Conservation (phyloP, 2,329 filamentous ascomycete genomes). For the Hawksworthiomyces lignivorus region DNA sequence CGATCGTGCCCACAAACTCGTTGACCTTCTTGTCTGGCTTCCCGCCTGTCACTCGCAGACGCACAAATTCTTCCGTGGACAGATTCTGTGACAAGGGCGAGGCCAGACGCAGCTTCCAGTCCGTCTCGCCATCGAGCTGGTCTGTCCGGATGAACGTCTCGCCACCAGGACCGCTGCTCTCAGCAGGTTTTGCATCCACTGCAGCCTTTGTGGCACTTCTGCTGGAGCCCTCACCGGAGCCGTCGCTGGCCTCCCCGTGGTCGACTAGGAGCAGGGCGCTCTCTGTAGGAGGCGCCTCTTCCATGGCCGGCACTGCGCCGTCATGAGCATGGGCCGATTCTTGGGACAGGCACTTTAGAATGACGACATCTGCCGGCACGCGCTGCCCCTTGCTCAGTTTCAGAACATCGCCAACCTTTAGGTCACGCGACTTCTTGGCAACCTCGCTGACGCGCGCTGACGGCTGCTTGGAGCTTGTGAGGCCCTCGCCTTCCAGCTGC, state of each 20-base stretch:
- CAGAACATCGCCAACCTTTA: constrained; percentile 92
- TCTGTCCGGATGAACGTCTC: constrained; percentile 98
- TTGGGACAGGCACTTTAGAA: constrained; percentile 62
- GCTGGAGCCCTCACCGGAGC: constrained; percentile 8
- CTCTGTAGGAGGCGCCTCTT: constrained; percentile 27
- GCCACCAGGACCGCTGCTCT: constrained; percentile 43
- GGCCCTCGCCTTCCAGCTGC: constrained; percentile 35
- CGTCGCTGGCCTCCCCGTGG: neutral
- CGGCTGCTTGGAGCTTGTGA: constrained; percentile 20
- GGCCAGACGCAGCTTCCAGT: constrained; percentile 92
- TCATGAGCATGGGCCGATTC: constrained; percentile 22
- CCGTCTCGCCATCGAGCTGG: constrained; percentile 93
- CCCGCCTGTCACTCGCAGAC: constrained; percentile 67
- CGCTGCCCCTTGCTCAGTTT: constrained; percentile 88
- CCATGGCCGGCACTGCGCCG: constrained; percentile 22
- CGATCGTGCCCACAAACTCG: constrained; percentile 85
- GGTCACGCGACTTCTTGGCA: constrained; percentile 73
- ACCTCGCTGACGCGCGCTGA: constrained; percentile 56
- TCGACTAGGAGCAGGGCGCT: neutral
- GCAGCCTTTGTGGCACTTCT: too few relatives aligned
- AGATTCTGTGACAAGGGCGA: constrained; percentile 80
- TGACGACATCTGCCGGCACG: constrained; percentile 88
- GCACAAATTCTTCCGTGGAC: constrained; percentile 60
- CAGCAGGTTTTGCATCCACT: constrained; percentile 21
- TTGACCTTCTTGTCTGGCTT: constrained; percentile 93